Evolutionary conservation across 2,329 filamentous ascomycete genomes (phyloP), one percentile per base, ranked within the genome.

Genomic region (Geosmithia morbida): DNA sequence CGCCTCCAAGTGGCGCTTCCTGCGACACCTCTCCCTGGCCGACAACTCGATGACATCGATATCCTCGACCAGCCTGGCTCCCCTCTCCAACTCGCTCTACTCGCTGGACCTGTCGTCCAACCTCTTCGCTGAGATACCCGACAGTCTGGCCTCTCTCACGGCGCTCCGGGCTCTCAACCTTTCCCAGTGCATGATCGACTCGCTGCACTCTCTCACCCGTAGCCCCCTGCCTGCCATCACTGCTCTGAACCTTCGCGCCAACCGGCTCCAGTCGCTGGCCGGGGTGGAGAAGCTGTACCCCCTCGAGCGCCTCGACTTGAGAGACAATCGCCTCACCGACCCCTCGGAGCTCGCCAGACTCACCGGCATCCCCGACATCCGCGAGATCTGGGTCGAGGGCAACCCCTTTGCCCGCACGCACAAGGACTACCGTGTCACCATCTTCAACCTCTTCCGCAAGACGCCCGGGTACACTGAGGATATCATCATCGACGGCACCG

Each of bases 171-270:
- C 92, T 20, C 69, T 98, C 47, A 97, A 98, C 57, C 72, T 98
- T 22, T 94, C 90, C 3, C 85, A 94, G 57, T 97, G 90, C 72
- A 96, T 97, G 89, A 97, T 98, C 52, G 86, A 90, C 55, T 92
- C 88, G 16, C 72, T 98, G 48, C 85, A 94, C 57, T 95, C 90
- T 2, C 71, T 98, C 41, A 81, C 81, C 2, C 81, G 85, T 52
- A 92, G 84, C 57, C 87, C 92, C 13, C 73, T 98, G 5, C 90
- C 92, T 26, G 90, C 92, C 18, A 95, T 98, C 52, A 94, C 86
- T 1, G 89, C 89, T 1, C 71, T 98, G 49, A 97, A 97, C 58
- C 75, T 98, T 48, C 82, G 90, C 49, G 86, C 80, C 45, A 98
- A 98, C 61, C 81, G 89, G 43, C 74, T 98, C 50, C 76, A 80